Evolutionary conservation across 2,329 filamentous ascomycete genomes (phyloP).

Genomic region (Pyrenophora tritici-repentis): DNA sequence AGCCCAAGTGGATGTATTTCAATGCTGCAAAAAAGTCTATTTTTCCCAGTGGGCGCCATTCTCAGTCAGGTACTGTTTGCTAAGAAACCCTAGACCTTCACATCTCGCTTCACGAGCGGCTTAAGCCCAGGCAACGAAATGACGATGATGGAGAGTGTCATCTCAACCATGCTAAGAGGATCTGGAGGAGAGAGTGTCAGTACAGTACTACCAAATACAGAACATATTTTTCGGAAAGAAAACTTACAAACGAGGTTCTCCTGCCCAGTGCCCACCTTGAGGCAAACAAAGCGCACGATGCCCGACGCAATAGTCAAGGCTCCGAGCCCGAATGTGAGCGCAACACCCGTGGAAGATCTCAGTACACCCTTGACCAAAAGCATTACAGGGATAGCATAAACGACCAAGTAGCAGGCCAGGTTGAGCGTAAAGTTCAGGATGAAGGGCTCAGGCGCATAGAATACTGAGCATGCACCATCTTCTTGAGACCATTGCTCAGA

Average conservation of each 20-base stretch:
- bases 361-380: conserved; percentile 19
- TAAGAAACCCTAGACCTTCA: not conserved
- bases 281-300: conserved; percentile 24
- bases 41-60: too few species aligned
- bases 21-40: not conserved
- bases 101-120: conserved; percentile 11
- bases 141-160: conserved; percentile 30
- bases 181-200: conserved; percentile 7
- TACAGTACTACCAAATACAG: not conserved
- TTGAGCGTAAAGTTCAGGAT: conserved; percentile 34
- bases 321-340: conserved; percentile 23
- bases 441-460: conserved; percentile 30
- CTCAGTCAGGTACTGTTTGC: accelerated
- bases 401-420: conserved; percentile 25
- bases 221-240: accelerated
- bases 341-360: conserved; percentile 15
- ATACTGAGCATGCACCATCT: conserved; percentile 29
- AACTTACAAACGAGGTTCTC: conserved; percentile 34
- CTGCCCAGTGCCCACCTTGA: conserved; percentile 29
- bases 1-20: too few species aligned
- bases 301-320: conserved; percentile 24
- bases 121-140: conserved; percentile 27
- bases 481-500: conserved; percentile 30
- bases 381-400: conserved; percentile 22
- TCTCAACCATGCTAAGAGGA: conserved; percentile 30